Evolutionary conservation across 495 filamentous ascomycete genomes (phyloP).

Genomic region (Tuber brumale): DNA sequence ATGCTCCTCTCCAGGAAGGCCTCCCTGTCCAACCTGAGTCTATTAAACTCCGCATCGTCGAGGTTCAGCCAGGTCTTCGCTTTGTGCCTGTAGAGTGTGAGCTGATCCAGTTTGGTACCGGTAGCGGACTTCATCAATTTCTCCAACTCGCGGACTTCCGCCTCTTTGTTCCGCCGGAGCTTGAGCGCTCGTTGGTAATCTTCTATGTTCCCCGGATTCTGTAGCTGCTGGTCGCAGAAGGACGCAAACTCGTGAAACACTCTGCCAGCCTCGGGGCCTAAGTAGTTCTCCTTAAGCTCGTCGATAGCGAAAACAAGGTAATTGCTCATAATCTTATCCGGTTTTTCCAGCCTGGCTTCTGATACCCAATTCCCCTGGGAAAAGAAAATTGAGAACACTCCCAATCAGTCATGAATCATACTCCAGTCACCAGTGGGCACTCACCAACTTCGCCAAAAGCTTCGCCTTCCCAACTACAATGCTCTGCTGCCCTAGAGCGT

Average conservation of each 20-base stretch:
- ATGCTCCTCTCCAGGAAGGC: conserved; percentile 78
- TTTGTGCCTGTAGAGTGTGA: conserved; percentile 48
- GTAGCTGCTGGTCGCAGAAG: conserved; percentile 89
- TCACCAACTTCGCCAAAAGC: conserved; percentile 75
- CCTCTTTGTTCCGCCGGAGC: conserved; percentile 70
- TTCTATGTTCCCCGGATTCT: conserved; percentile 74
- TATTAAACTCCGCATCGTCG: conserved; percentile 77
- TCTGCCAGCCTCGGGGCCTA: conserved; percentile 65
- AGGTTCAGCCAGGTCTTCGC: conserved; percentile 84
- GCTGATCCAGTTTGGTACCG: conserved; percentile 48
- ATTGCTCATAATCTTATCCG: conserved; percentile 75
- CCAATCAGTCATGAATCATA: background rate
- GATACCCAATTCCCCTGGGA: conserved; percentile 71
- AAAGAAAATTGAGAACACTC: background rate
- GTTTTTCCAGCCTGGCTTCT: conserved; percentile 85
- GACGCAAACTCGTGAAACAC: conserved; percentile 91
- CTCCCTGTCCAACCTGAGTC: conserved; percentile 64
- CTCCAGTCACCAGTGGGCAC: conserved; percentile 23
- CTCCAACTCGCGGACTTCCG: conserved; percentile 64
- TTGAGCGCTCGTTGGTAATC: conserved; percentile 76
- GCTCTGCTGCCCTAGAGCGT: conserved; percentile 61
- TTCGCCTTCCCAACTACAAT: conserved; percentile 69
- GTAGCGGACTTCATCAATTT: conserved; percentile 51
- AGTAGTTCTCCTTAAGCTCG: conserved; percentile 60
- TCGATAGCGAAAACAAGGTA: conserved; percentile 78